Evolutionary conservation across 257 asterid species (phyloP).

Genomic region (Solanum ossicruentum): DNA sequence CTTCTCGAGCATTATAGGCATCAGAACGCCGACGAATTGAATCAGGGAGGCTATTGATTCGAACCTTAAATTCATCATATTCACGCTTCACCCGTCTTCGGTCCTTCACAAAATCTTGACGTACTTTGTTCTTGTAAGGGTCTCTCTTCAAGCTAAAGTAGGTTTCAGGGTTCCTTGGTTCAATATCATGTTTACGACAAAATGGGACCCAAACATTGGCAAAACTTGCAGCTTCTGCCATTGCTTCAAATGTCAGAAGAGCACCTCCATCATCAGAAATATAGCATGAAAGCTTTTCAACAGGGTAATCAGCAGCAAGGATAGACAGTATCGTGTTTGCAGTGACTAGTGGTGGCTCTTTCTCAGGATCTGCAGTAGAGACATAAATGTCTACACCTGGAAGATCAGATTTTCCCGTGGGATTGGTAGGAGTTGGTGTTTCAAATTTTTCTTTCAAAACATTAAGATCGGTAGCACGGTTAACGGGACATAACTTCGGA

Average conservation of each 20-base stretch:
- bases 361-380: slow-evolving; percentile 94
- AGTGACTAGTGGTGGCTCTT: slow-evolving; percentile 87
- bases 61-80: slow-evolving; percentile 83
- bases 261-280: slow-evolving; percentile 95
- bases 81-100: slow-evolving; percentile 84
- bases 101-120: slow-evolving; percentile 72
- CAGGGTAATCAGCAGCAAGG: slow-evolving; percentile 77
- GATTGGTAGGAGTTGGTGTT: slow-evolving; percentile 50
- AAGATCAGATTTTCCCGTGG: slow-evolving; percentile 79
- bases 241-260: slow-evolving; percentile 82
- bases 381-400: slow-evolving; percentile 76
- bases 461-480: slow-evolving; percentile 72
- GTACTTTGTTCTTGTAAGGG: slow-evolving; percentile 76
- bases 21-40: slow-evolving; percentile 87
- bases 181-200: slow-evolving; percentile 65
- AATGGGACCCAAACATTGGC: slow-evolving; percentile 93
- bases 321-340: slow-evolving; percentile 80
- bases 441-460: slow-evolving; percentile 77
- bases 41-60: slow-evolving; percentile 78
- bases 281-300: slow-evolving; percentile 79
- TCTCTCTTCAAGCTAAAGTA: slow-evolving; percentile 68
- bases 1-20: slow-evolving; percentile 80
- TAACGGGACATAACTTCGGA: slow-evolving; percentile 64
- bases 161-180: slow-evolving; percentile 84
- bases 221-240: slow-evolving; percentile 94